A percentile compares a stretch with the other conserved stretches of the same genome.
Conservation (phyloP, 306 rosid species). For the Glycine soja region DNA sequence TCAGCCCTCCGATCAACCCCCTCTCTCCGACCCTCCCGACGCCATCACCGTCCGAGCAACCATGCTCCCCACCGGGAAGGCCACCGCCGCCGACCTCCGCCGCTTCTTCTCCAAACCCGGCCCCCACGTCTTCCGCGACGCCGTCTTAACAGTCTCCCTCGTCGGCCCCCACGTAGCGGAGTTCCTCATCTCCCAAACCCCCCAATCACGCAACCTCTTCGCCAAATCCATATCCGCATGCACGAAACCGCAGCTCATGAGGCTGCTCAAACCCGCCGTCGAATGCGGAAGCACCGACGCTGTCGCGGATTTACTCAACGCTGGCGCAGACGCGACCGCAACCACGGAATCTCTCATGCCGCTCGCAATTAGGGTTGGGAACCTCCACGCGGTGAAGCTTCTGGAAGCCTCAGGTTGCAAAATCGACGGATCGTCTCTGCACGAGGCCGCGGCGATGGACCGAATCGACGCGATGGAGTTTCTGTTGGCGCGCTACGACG, state of each 20-base stretch:
- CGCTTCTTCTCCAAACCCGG: slow-evolving; percentile 73
- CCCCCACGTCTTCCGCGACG: slow-evolving; percentile 85
- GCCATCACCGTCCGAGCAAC: slow-evolving; percentile 69
- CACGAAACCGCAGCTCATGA: slow-evolving; percentile 55
- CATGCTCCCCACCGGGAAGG: slow-evolving; percentile 87
- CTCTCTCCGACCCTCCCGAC: slow-evolving; percentile 57
- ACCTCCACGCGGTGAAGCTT: slow-evolving; percentile 54
- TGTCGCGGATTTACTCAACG: slow-evolving; percentile 60
- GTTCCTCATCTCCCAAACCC: slow-evolving; percentile 53
- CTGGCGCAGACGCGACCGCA: slow-evolving; percentile 65
- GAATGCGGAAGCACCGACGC: slow-evolving; percentile 49
- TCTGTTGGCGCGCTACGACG: slow-evolving; percentile 34
- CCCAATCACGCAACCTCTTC: slow-evolving; percentile 42
- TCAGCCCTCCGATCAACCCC: slow-evolving; percentile 56
- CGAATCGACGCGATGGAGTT: slow-evolving; percentile 68
- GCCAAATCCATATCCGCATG: slow-evolving; percentile 66
- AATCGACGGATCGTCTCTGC: slow-evolving; percentile 55
- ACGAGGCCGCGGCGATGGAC: slow-evolving; percentile 62
- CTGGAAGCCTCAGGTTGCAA: slow-evolving; percentile 61
- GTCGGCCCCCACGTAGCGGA: slow-evolving; percentile 72
- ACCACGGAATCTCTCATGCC: slow-evolving; percentile 54
- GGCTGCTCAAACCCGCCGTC: slow-evolving; percentile 57
- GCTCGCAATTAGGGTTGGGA: slow-evolving; percentile 54
- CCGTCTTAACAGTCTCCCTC: slow-evolving; percentile 61
- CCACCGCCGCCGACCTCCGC: slow-evolving; percentile 66